Evolutionary conservation across 192 early-diverging fungal genomes (phyloP).

Genomic region (Obelidium mucronatum): DNA sequence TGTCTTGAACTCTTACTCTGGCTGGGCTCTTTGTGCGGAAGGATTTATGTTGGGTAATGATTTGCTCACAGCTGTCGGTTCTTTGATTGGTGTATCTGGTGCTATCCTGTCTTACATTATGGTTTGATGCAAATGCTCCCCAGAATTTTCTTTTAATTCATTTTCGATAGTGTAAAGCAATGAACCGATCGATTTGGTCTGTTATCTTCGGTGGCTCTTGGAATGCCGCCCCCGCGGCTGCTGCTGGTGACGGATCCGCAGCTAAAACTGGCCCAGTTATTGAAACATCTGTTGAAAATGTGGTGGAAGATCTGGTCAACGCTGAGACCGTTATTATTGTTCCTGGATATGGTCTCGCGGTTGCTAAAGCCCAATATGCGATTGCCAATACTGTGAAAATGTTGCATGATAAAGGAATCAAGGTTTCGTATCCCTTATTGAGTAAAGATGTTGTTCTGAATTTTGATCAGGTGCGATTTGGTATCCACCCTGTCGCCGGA

Average conservation of each 20-base stretch:
- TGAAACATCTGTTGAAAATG: constrained; percentile 38
- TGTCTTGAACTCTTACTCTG: constrained; percentile 48
- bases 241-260: not conserved
- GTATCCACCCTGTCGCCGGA: constrained; percentile 51
- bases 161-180: constrained; percentile 44
- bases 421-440: no score
- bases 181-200: constrained; percentile 48
- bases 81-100: constrained; percentile 47
- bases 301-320: constrained; percentile 29
- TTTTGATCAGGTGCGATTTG: constrained; percentile 42
- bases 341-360: constrained; percentile 51
- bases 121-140: constrained; percentile 1
- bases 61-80: constrained; percentile 43
- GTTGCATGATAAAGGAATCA: constrained; percentile 34
- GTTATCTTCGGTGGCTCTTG: constrained; percentile 45
- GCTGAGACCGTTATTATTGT: constrained; percentile 48
- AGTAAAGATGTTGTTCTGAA: no score
- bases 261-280: constrained; percentile 6
- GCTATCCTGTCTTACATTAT: constrained; percentile 49
- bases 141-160: not conserved
- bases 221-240: constrained; percentile 15
- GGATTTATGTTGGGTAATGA: constrained; percentile 49
- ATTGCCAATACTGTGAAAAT: constrained; percentile 46
- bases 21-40: constrained; percentile 50
- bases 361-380: constrained; percentile 51